A percentile compares a stretch with the other conserved stretches of the same genome.
These are phyloP conservation scores for Salix caprea DNA, from an alignment of 345 rosid species.

Conservation along the genomic window DNA sequence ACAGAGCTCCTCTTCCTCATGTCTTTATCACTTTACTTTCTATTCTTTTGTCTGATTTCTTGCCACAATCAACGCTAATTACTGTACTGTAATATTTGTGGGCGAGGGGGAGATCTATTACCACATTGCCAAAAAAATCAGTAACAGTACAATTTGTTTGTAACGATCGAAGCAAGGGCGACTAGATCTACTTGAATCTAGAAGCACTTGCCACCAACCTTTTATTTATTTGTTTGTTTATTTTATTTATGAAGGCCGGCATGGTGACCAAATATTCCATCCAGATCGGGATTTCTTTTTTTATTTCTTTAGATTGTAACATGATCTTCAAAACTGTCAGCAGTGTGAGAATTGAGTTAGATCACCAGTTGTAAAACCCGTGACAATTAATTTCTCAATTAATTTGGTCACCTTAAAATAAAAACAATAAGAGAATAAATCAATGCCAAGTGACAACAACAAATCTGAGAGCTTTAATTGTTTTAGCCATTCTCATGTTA, in stretches of 20 bases:
- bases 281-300: not conserved
- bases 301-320: not conserved
- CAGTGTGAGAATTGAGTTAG: no score
- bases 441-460: no score
- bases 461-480: no score
- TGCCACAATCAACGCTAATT: constrained; percentile 12
- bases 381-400: no score
- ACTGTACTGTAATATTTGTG: not conserved
- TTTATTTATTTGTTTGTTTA: not conserved
- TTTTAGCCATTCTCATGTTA: no score
- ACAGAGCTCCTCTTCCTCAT: not conserved
- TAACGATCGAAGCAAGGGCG: not conserved
- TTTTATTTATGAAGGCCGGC: not conserved
- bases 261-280: not conserved
- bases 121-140: not conserved
- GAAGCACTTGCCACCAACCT: not conserved
- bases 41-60: not conserved
- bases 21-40: not conserved
- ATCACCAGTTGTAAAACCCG: no score
- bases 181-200: not conserved
- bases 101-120: not conserved
- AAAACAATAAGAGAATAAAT: no score
- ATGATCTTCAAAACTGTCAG: no score
- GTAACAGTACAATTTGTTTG: not conserved
- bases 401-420: no score